Base-by-base conservation (phyloP, 2,329 filamentous ascomycete genomes). In the Neocatenulostroma microsporum region DNA sequence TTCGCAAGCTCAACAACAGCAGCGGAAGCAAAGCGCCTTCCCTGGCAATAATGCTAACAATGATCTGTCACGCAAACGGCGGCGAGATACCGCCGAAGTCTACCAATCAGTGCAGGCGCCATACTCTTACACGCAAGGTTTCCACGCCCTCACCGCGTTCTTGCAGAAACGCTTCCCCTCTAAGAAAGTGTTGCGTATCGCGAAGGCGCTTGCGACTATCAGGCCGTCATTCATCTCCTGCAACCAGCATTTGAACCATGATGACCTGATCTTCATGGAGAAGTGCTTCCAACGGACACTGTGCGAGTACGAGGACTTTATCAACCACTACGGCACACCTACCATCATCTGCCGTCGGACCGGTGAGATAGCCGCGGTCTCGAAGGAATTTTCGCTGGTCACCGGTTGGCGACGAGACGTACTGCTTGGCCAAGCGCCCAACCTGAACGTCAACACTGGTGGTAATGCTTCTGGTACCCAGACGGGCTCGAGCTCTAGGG, bases 191-290 rank as follows among this genome's bases (percentile, higher is more conserved):
- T 62, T 89, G 17, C 78, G 81, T 40, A 94, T 95, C 47, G 87
- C 86, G 41, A 85, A 88, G 63, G 82, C 88, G 0, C 73, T 98
- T 35, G 82, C 85, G 5, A 86, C 83, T 29, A 94, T 95, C 50
- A 81, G 91, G 6, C 89, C 91, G 2, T 91, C 87, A 0, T 91
- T 98, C 57, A 89, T 96, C 45, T 81, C 87, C 9, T 93, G 86
- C 44, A 94, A 85, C 14, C 84, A 84, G 53, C 87, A 85, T n/a
- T 68, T 96, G 42, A 88, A 86, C 46, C 72, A 80, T 13, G 82
- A 91, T 53, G 91, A 98, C 60, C 69, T 96, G 19, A 80, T 98
- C 15, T 95, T 96, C 60, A 94, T 94, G 83, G 91, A 98, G 61
- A 94, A 94, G 63, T 93, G 84, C 54, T 86, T 96, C 56, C 91